Base-by-base conservation (phyloP, 2,329 filamentous ascomycete genomes). In the Parafenestella ontariensis region DNA sequence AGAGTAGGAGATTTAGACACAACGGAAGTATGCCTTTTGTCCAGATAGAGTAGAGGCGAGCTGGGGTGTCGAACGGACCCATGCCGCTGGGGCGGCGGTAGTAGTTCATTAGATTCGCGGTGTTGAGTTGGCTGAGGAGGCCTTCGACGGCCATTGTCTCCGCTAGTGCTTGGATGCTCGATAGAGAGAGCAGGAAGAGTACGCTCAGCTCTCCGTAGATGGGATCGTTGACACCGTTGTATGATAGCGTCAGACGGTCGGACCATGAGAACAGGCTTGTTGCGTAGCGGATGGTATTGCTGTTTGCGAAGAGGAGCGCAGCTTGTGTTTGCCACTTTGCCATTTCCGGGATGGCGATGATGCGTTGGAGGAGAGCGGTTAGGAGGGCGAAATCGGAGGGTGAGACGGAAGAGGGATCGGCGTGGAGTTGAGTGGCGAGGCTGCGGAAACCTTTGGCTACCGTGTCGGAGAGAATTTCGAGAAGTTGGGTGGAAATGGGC, bases 171-270 rank as follows among this genome's bases (percentile, higher is more conserved):
- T 90, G 89, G 13, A 98, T 83, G 13, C 86, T 88, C 1, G 93
- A 96, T 11, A 99, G 83, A 63, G 96, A 91, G 20, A 96, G 86
- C 13, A 99, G 83, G 76, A 98, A 96, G 23, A 93, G 83, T 36
- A 96, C 84, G 66, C 90, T 91, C n/a, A 97, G 85, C 71, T 97
- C 93, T 60, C 93, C 95, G 74, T 97, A 98, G 26, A 98, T 82
- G 0, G 95, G 94, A 70, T 98, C 94, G 24, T 88, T 87, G 52
- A 89, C 85, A 23, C 70, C 65, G n/a, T 68, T 64, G 50, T 68
- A 62, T 2, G 56, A 24, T 31, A 89, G 83, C 0, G 89, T 85
- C 21, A 98, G 83, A 62, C 89, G 87, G 74, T 98, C 92, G 3
- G 94, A 87, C 95, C 95, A 99, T 0, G 92, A 96, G 76, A 94